Evolutionary conservation across 169 alveolate species (phyloP).

Genomic region (Plasmodium yoelii): DNA sequence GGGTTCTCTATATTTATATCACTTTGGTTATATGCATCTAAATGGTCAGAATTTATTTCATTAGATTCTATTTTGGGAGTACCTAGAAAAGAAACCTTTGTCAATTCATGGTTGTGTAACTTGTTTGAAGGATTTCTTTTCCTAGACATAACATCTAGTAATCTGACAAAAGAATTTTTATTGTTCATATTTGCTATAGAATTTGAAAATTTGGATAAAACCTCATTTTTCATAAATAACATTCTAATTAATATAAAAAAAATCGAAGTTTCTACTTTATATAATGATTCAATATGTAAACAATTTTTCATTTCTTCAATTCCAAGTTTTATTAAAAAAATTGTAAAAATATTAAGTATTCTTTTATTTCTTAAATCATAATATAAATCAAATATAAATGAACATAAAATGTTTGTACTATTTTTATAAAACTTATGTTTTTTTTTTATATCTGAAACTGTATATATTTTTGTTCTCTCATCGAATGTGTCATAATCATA

Average conservation of each 20-base stretch:
- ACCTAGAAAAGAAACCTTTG: too few species aligned
- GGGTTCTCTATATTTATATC: too few species aligned
- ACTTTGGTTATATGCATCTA: too few species aligned
- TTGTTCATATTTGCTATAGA: conserved; percentile 28
- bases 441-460: not conserved
- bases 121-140: not conserved
- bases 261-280: conserved; percentile 37
- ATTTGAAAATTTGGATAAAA: conserved; percentile 17
- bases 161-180: conserved; percentile 29
- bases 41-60: too few species aligned
- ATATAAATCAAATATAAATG: conserved; percentile 70
- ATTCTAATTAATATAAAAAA: conserved; percentile 46
- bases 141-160: conserved; percentile 21
- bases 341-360: conserved; percentile 48
- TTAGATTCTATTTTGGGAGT: too few species aligned
- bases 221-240: conserved; percentile 54
- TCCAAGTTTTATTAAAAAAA: conserved; percentile 65
- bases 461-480: not conserved
- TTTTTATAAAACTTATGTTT: conserved; percentile 32
- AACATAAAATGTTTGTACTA: conserved; percentile 38
- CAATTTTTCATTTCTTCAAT: conserved; percentile 61
- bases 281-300: conserved; percentile 36
- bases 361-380: conserved; percentile 36
- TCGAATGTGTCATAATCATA: conserved; percentile 9
- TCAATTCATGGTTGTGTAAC: too few species aligned